phyloP scores from a whole-genome alignment of 2,329 filamentous ascomycete genomes.

The Chaetomium sp. region DNA sequence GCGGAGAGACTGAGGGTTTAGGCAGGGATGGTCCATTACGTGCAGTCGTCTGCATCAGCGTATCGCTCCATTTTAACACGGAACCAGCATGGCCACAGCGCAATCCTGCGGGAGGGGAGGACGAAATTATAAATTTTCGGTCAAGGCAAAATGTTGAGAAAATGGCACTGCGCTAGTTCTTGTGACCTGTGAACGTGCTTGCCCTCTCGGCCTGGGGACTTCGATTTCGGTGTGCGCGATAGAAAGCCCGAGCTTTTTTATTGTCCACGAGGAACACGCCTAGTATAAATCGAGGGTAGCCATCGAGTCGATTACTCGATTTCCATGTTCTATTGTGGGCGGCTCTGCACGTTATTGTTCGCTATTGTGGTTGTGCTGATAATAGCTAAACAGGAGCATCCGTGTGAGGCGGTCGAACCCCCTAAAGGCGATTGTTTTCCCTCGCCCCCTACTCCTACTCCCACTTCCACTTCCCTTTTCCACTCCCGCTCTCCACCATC shows the following conservation, averaged over 20 bases:
- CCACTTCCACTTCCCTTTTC: conserved; percentile 1
- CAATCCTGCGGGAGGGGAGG: conserved; percentile 13
- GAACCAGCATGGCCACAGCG: conserved; percentile 20
- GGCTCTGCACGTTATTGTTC: conserved; percentile 7
- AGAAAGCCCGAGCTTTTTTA: neutral
- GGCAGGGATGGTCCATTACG: conserved; percentile 17
- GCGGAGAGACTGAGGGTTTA: conserved; percentile 2
- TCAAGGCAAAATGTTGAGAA: conserved; percentile 6
- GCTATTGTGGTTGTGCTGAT: conserved; percentile 15
- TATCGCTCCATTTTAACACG: conserved; percentile 26
- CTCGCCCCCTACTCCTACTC: conserved; percentile 4
- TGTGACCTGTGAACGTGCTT: conserved; percentile 8
- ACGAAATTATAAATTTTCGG: conserved; percentile 3
- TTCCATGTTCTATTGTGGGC: conserved; percentile 5
- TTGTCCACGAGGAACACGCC: neutral
- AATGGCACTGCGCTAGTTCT: neutral
- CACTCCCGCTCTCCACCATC: conserved; percentile 7
- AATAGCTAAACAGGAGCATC: conserved; percentile 5
- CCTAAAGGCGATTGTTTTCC: conserved; percentile 19
- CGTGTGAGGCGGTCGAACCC: conserved; percentile 1
- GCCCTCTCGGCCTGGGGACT: no score
- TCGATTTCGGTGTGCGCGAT: neutral
- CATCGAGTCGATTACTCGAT: neutral
- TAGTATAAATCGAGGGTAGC: neutral
- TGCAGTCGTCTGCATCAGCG: conserved; percentile 25